Conservation (phyloP, 2,329 filamentous ascomycete genomes). For the Microdochium trichocladiopsis region DNA sequence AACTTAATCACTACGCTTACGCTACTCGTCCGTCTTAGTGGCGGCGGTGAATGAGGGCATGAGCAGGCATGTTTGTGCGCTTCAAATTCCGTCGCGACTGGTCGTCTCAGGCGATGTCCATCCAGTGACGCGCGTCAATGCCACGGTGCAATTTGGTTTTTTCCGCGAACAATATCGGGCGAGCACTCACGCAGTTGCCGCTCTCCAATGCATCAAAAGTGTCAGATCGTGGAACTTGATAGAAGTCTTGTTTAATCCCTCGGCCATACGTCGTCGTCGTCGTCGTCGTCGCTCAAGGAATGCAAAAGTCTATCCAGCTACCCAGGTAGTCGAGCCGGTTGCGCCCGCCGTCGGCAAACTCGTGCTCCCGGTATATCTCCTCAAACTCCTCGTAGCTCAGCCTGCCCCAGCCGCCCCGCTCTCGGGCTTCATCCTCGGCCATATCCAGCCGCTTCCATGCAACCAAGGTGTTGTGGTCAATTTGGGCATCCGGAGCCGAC, state of each 20-base stretch:
- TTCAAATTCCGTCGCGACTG: too few species aligned
- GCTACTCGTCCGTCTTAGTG: too few species aligned
- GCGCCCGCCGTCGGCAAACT: conserved; percentile 53
- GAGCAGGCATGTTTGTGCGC: too few species aligned
- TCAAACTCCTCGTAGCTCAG: conserved; percentile 78
- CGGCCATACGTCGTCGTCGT: too few species aligned
- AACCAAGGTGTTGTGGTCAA: conserved; percentile 25
- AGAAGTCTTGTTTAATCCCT: too few species aligned
- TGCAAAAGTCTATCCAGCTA: conserved; percentile 83
- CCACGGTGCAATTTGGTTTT: too few species aligned
- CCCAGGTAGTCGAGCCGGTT: conserved; percentile 73
- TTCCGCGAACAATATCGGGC: too few species aligned
- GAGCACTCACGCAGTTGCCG: background rate
- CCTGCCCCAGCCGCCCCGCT: conserved; percentile 72
- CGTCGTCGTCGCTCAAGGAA: conserved; percentile 36
- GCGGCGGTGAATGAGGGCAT: too few species aligned
- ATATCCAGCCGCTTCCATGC: conserved; percentile 51
- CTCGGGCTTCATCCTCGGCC: conserved; percentile 60
- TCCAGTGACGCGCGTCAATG: too few species aligned
- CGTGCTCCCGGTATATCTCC: conserved; percentile 49
- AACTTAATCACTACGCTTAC: background rate
- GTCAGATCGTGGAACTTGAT: too few species aligned
- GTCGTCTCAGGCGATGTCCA: too few species aligned
- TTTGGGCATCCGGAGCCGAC: background rate
- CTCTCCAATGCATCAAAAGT: background rate